Conservation (phyloP, 441 rosid species). For the Populus tomentosa region DNA sequence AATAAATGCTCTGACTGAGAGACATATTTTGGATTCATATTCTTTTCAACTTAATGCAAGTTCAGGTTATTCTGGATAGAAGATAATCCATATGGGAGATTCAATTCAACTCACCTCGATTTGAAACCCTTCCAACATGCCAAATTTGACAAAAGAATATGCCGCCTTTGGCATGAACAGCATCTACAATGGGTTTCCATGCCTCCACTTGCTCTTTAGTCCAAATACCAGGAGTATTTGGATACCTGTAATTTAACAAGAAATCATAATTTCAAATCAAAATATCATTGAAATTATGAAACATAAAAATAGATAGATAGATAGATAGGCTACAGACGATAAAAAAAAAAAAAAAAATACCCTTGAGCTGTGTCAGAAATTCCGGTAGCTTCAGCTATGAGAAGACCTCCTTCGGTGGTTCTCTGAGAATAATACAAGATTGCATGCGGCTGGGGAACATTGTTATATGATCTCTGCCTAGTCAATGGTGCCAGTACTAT, state of each 20-base stretch:
- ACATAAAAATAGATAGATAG: background rate
- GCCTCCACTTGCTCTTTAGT: conserved; percentile 63
- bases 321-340: background rate
- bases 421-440: conserved; percentile 61
- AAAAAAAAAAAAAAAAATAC: conserved; percentile 18
- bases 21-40: background rate
- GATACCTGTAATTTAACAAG: conserved; percentile 35
- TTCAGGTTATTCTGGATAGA: background rate
- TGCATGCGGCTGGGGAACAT: conserved; percentile 42
- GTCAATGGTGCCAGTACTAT: background rate
- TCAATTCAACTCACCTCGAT: conserved; percentile 29
- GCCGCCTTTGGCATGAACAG: conserved; percentile 65
- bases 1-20: background rate
- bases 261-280: background rate
- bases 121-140: conserved; percentile 82
- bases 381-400: conserved; percentile 58
- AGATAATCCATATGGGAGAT: background rate
- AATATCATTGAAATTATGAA: background rate
- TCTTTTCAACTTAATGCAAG: background rate
- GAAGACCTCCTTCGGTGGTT: conserved; percentile 55
- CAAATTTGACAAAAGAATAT: conserved; percentile 65
- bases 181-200: conserved; percentile 71
- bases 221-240: conserved; percentile 71
- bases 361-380: conserved; percentile 53
- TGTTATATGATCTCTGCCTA: background rate